These are phyloP conservation scores for Chenopodium berlandieri DNA, from an alignment of 148 eudicot species.

Conservation along the genomic window DNA sequence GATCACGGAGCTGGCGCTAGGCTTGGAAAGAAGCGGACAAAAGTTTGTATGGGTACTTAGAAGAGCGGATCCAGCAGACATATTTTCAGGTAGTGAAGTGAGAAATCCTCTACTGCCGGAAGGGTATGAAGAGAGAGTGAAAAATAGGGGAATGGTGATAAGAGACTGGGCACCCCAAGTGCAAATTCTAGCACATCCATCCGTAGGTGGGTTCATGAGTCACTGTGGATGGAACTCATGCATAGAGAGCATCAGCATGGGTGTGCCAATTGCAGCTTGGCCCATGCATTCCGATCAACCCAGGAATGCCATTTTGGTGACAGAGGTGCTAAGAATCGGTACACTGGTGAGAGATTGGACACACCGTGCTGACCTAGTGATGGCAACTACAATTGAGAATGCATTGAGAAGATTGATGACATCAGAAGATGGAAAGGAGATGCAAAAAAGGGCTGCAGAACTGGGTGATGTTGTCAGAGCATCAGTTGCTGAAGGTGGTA, in stretches of 20 bases:
- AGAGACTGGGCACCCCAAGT: conserved; percentile 70
- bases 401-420: conserved; percentile 40
- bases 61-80: conserved; percentile 20
- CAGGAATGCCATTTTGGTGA: conserved; percentile 37
- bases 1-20: conserved; percentile 51
- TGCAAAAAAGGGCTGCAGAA: conserved; percentile 33
- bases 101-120: conserved; percentile 41
- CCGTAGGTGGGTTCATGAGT: conserved; percentile 58
- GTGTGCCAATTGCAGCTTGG: conserved; percentile 57
- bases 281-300: conserved; percentile 72
- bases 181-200: conserved; percentile 50
- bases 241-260: conserved; percentile 52
- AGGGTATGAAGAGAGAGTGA: conserved; percentile 57
- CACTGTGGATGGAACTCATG: conserved; percentile 73
- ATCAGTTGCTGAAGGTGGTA: conserved; percentile 37
- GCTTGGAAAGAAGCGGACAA: conserved; percentile 48
- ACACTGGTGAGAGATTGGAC: conserved; percentile 41
- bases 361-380: conserved; percentile 25
- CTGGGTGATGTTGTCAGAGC: conserved; percentile 23
- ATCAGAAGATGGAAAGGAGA: background rate
- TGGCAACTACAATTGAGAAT: conserved; percentile 13
- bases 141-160: conserved; percentile 41
- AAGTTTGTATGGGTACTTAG: conserved; percentile 66
- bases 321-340: conserved; percentile 40
- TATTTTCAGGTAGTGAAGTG: conserved; percentile 14